Base-by-base conservation (phyloP, 768 basidiomycete species). In the Chalciporus piperatus region DNA sequence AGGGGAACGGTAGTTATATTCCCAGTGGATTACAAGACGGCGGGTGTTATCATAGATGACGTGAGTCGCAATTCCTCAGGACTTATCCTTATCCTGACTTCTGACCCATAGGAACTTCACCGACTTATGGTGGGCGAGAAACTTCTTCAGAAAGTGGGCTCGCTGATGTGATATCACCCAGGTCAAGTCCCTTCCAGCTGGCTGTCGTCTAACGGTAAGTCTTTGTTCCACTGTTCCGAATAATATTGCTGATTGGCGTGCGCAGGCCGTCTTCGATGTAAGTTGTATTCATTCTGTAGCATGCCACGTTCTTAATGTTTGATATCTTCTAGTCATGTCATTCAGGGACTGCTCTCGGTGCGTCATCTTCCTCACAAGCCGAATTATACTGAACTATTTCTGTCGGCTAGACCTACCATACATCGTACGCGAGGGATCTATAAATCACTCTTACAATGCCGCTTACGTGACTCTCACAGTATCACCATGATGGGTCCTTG, bases 21-120 rank as follows among this genome's bases (percentile, higher is more conserved):
- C 64, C 97, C 96, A 0, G 65, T 94, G 17, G 96, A 99, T 68
- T 90, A 84, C 74, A 79, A 89, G 72, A 69, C 73, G 38, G 73
- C 74, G 0, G 90, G 92, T 0, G 77, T 87, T 48, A 94, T 99
- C 48, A 71, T 92, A 16, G 96, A 89, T 55, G 85, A 88, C 56
- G 83, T 84, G 45, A 64, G 79, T 71, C 27, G 32, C 6, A n/a
- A n/a, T 22, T 2, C 8, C 38, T 23, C 43, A 35, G 41, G 22
- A 20, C n/a, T 17, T 8, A 3, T 5, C 19, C 11, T 19, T 25
- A 16, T 10, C 6, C 47, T 60, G 23, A 49, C 46, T 7, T 41
- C 41, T 8, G 12, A 22, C 30, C n/a, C 6, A 35, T 50, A 78
- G 76, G 58, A 68, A 0, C 58, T 78, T 62, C 72, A 79, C 53